Evolutionary conservation across 768 basidiomycete genomes (phyloP), one percentile per base, ranked within the genome.

Genomic region (Jaapia argillacea): DNA sequence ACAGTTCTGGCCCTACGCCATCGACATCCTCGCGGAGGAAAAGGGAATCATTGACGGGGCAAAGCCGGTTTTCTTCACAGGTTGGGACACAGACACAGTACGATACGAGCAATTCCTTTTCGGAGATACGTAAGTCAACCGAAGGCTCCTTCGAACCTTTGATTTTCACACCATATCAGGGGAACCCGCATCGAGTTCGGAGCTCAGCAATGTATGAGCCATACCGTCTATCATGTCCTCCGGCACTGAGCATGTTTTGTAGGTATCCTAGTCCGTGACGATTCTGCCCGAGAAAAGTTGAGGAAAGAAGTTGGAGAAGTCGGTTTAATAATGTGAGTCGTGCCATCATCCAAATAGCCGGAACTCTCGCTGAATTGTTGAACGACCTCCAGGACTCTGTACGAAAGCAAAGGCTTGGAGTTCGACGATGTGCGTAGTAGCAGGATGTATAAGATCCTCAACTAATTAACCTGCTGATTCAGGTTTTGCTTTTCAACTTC

Each of bases 401-500:
- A 75, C 51, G 76, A 81, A 36, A 76, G 72, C 65, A 81, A 81
- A 58, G 80, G 80, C 1, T 58, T 81, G 4, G 80, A 81, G 50
- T 81, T 81, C 55, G 70, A 79, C 48, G 79, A 81, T 50, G 79
- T 79, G 40, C 36, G 56, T 44, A 22, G n/a, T n/a, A n/a, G n/a
- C n/a, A n/a, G n/a, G n/a, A n/a, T n/a, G n/a, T n/a, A n/a, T n/a
- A 24, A 20, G 6, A 16, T 31, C 25, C 40, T 33, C 4, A 7
- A 5, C 20, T 22, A 22, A 7, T 3, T n/a, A n/a, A n/a, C n/a
- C n/a, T 18, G 3, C 7, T 16, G 27, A 26, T 41, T 41, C 28
- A 85, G 82, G 82, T 87, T 3, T 64, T 87, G 3, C 52, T 87
- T 7, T 85, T 79, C 51, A 77, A 87, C 48, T 85, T 85, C 58